Evolutionary conservation across 106 monocot genomes (phyloP).

Genomic region (Phalaenopsis aphrodite): DNA sequence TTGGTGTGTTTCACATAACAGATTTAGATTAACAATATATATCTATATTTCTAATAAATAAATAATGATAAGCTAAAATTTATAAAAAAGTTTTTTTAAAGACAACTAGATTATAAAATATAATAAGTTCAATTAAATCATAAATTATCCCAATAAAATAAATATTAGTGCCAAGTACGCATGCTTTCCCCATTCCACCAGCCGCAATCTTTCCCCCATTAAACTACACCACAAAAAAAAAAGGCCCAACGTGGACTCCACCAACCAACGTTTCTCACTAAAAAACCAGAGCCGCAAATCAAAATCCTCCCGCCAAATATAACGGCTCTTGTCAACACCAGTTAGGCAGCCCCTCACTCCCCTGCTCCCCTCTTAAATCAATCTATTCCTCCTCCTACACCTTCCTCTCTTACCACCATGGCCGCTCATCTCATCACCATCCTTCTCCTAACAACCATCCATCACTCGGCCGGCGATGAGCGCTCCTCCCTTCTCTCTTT

Average conservation of each 20-base stretch:
- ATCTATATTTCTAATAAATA: too few species aligned
- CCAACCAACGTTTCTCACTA: constrained; percentile 3
- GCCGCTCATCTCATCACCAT: neutral
- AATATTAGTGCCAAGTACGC: neutral
- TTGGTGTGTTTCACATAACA: too few species aligned
- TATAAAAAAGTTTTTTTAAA: too few species aligned
- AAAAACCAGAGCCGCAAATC: neutral
- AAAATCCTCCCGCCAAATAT: constrained; percentile 22
- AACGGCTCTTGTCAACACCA: constrained; percentile 36
- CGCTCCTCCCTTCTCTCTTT: constrained; percentile 39
- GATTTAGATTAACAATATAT: too few species aligned
- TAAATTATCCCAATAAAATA: too few species aligned
- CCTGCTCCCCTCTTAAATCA: constrained; percentile 22
- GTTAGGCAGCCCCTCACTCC: constrained; percentile 30
- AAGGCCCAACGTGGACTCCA: neutral
- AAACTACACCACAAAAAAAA: neutral
- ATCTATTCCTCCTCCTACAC: constrained; percentile 11
- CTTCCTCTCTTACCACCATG: neutral
- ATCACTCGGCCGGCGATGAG: constrained; percentile 15
- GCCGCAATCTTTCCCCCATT: neutral
- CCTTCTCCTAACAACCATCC: neutral
- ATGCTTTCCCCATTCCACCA: neutral
- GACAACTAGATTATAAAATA: too few species aligned
- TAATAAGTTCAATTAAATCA: too few species aligned
- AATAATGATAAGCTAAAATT: too few species aligned